A percentile compares a stretch with the other conserved stretches of the same genome.
Conservation (phyloP, 1,284 basidiomycete genomes). For the Laetiporus sulphureus region DNA sequence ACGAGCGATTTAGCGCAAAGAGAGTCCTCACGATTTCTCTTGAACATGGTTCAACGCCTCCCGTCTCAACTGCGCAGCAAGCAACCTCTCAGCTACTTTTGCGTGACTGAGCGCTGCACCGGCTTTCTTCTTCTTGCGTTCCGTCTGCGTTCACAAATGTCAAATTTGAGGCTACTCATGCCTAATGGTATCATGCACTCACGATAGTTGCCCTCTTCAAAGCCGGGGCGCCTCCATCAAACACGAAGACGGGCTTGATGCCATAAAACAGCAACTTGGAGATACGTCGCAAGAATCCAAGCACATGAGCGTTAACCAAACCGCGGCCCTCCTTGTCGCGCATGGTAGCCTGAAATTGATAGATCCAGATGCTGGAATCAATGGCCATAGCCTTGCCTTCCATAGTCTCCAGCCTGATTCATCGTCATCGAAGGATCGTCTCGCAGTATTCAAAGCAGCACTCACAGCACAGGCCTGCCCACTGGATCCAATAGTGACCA, state of each 20-base stretch:
- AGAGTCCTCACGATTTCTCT: constrained; percentile 20
- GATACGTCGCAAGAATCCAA: constrained; percentile 91
- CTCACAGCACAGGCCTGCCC: constrained; percentile 82
- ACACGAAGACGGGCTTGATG: constrained; percentile 96
- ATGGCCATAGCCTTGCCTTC: constrained; percentile 92
- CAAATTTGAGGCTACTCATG: background rate
- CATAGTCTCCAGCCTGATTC: constrained; percentile 76
- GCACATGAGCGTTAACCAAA: constrained; percentile 89
- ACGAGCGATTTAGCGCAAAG: background rate
- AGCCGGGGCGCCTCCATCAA: constrained; percentile 89
- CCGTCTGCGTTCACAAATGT: constrained; percentile 44
- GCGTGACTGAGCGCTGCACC: constrained; percentile 82
- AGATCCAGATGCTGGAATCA: constrained; percentile 99
- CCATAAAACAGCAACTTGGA: constrained; percentile 95
- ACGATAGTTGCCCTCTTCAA: constrained; percentile 88
- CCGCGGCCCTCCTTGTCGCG: constrained; percentile 92
- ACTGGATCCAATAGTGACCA: constrained; percentile 91
- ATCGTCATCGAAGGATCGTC: background rate
- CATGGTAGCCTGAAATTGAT: constrained; percentile 99
- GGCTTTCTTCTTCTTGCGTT: constrained; percentile 81
- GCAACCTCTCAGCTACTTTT: constrained; percentile 84
- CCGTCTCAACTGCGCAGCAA: constrained; percentile 90
- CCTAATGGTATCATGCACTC: constrained; percentile 22
- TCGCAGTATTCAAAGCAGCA: constrained; percentile 8
- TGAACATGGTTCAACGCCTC: constrained; percentile 80